Evolutionary conservation across 768 basidiomycete species (phyloP).

Genomic region (Sarcodon sp.): DNA sequence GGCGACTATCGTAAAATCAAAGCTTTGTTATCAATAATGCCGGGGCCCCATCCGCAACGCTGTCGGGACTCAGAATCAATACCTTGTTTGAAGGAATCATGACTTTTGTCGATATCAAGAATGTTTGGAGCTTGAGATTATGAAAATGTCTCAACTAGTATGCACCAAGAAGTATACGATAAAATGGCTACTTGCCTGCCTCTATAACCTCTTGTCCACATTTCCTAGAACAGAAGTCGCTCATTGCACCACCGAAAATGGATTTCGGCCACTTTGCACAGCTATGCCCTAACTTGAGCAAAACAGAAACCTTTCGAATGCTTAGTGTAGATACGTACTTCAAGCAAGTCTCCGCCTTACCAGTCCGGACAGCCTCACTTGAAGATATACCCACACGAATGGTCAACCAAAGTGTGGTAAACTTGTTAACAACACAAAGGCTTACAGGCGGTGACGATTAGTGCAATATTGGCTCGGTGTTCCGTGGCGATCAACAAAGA

Average conservation of each 20-base stretch:
- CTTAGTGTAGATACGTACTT: conserved; percentile 2
- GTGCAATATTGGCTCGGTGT: conserved; percentile 6
- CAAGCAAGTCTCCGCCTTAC: conserved; percentile 7
- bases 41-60: no score
- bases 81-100: conserved; percentile 6
- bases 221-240: conserved; percentile 13
- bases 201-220: conserved; percentile 6
- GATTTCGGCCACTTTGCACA: conserved; percentile 9
- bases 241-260: conserved; percentile 7
- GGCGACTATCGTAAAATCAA: conserved; percentile 4
- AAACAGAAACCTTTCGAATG: not conserved
- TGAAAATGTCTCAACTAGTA: not conserved
- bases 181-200: conserved; percentile 1
- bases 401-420: not conserved
- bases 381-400: not conserved
- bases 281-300: conserved; percentile 1
- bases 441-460: conserved; percentile 8
- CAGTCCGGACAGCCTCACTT: conserved; percentile 6
- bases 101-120: conserved; percentile 2
- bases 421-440: not conserved
- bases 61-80: not conserved
- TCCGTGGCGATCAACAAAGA: conserved; percentile 5
- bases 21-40: not conserved
- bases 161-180: not conserved
- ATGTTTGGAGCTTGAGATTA: conserved; percentile 4